Base-by-base conservation (phyloP, 805 yeast species). In the Kodamaea lidongshanica region DNA sequence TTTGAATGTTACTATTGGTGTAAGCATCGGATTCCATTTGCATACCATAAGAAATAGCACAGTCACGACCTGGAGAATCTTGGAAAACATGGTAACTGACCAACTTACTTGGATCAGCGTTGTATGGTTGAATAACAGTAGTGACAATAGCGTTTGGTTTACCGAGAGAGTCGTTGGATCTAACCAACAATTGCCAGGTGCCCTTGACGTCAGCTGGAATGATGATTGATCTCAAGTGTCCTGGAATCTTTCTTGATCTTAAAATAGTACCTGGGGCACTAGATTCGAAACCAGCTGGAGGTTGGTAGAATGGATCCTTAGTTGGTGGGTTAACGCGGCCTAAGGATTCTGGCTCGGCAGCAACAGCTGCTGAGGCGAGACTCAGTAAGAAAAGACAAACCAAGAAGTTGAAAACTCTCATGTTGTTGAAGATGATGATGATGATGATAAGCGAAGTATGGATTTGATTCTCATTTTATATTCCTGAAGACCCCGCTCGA, bases 121-220 rank as follows among this genome's bases (percentile, higher is more conserved):
- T 41, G 29, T 39, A 41, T 3, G 54, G 54, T 19, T 44, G 35
- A 9, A 46, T 25, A 2, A 48, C 24, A 2, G 52, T 48, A 4
- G 52, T 42, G n/a, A 48, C 43, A 16, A 45, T 30, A 2, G 52
- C 51, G 4, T 33, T 40, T 5, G 52, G 35, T 4, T 44, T 30
- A 4, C 45, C 52, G 4, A 28, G 27, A 1, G 45, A 25, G 30
- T 46, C 42, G 8, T 41, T 38, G 2, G 55, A 41, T 12, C 51
- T 38, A n/a, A 48, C 41, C 27, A 45, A 30, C n/a, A 43, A 39
- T 27, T 54, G 59, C 25, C 27, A 32, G 4, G 32, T 6, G n/a
- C 23, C 25, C 26, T 48, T 38, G 25, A 52, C 38, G 6, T 43
- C 37, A n/a, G 42, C 35, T 6, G 44, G 44, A 6, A 23, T 8